Evolutionary conservation across 495 filamentous ascomycete species (phyloP), one percentile per base, ranked within the genome.

Genomic region (Neurospora intermedia): DNA sequence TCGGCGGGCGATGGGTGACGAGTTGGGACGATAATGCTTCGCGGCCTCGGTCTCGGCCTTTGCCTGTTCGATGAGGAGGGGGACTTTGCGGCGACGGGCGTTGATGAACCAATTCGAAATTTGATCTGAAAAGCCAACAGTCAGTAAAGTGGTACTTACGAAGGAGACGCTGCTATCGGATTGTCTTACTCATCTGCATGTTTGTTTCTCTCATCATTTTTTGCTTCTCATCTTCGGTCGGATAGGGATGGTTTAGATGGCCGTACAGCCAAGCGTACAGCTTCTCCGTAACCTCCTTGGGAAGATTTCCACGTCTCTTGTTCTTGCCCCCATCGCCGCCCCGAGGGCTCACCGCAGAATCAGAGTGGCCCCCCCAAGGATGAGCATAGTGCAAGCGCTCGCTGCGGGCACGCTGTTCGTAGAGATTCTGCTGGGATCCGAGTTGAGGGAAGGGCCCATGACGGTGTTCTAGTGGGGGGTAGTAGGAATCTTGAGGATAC

Each of bases 51-150:
- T 77, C 76, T 85, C 83, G 27, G 81, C 83, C n/a, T 79, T 77
- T 0, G 84, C 84, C 73, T 84, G 81, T 45, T 88, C 89, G 38
- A 89, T 85, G 72, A 93, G 82, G 27, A 82, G 82, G 20, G 93
- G 93, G n/a, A 94, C 81, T 74, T 93, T 90, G 54, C 94, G 89
- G 66, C 94, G 86, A 70, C 94, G 87, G 11, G 93, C 93, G 77
- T 97, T 97, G 81, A 97, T 97, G 80, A 97, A 97, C 94, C 94
- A 97, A 78, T 97, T 97, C 74, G 92, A 94, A 71, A 97, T 93
- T 88, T 97, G 81, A 76, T 84, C 83, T 82, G 75, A 54, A 43
- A 48, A 59, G 45, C 23, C 48, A 39, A 35, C 45, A 69, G 76
- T 79, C 71, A 74, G 72, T 54, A 45, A 69, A 45, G 23, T 11